Evolutionary conservation across 495 filamentous ascomycete species (phyloP).

Genomic region (Daldinia concentrica): DNA sequence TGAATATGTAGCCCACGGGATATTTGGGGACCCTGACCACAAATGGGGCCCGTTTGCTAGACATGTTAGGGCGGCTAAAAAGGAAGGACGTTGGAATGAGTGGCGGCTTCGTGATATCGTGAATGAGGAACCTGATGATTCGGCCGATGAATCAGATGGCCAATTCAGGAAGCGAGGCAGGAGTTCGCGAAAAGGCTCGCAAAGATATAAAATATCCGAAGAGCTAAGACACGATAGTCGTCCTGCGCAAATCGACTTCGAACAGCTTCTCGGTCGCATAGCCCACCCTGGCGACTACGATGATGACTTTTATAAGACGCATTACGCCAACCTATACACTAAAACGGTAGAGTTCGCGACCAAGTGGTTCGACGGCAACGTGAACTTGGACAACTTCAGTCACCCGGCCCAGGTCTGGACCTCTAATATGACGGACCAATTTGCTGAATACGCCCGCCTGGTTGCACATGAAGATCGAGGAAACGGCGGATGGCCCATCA

Average conservation of each 20-base stretch:
- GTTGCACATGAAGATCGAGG: conserved; percentile 52
- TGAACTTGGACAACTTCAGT: conserved; percentile 7
- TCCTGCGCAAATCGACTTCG: conserved; percentile 40
- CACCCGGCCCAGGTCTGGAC: conserved; percentile 27
- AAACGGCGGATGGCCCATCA: conserved; percentile 52
- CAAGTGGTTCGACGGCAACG: conserved; percentile 34
- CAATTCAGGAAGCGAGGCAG: not conserved
- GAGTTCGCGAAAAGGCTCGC: not conserved
- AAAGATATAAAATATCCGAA: not conserved
- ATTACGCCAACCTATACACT: conserved; percentile 30
- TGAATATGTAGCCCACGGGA: conserved; percentile 8
- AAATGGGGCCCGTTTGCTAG: conserved; percentile 39
- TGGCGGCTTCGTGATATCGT: conserved; percentile 26
- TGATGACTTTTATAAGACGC: conserved; percentile 34
- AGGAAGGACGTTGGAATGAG: conserved; percentile 26
- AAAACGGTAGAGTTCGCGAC: conserved; percentile 23
- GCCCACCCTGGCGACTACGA: conserved; percentile 40
- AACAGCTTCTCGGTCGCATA: conserved; percentile 6
- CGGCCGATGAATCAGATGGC: not conserved
- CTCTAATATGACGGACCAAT: conserved; percentile 40
- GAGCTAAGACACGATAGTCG: conserved; percentile 19
- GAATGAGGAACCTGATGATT: conserved; percentile 9
- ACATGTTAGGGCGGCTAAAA: conserved; percentile 26
- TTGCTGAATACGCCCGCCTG: conserved; percentile 47
- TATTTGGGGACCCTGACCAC: conserved; percentile 20